Conservation (phyloP, 2,329 filamentous ascomycete genomes). For the Mollisia scopiformis region DNA sequence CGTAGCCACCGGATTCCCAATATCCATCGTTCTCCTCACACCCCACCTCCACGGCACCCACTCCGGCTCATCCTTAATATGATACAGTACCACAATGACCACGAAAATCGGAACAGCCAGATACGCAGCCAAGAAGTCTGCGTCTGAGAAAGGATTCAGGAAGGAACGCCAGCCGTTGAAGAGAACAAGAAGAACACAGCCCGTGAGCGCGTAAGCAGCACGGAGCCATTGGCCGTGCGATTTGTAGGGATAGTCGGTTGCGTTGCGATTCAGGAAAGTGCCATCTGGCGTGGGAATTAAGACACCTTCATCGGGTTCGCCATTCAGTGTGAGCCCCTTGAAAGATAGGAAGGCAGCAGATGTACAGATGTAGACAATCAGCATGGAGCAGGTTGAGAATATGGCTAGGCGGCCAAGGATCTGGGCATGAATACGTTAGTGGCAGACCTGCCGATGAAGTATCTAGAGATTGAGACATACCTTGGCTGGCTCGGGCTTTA, state of each 20-base stretch:
- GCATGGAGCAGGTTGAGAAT: conserved; percentile 40
- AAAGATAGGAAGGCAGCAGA: conserved; percentile 36
- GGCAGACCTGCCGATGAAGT: neutral
- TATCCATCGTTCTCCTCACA: conserved; percentile 7
- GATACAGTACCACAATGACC: conserved; percentile 2
- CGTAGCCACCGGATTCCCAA: conserved; percentile 10
- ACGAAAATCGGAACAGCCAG: conserved; percentile 15
- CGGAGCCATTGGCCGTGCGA: conserved; percentile 21
- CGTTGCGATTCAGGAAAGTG: conserved; percentile 10
- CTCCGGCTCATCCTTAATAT: conserved; percentile 12
- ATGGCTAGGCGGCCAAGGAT: conserved; percentile 40
- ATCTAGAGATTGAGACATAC: neutral
- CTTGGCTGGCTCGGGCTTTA: conserved; percentile 26
- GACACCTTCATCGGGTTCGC: conserved; percentile 7
- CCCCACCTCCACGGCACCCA: conserved; percentile 12
- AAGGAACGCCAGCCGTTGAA: conserved; percentile 23
- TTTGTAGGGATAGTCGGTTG: conserved; percentile 20
- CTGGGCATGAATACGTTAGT: conserved; percentile 14
- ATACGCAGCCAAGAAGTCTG: conserved; percentile 20
- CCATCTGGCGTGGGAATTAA: conserved; percentile 1
- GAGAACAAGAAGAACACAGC: conserved; percentile 14
- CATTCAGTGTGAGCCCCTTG: conserved; percentile 7
- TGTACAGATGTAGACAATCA: conserved; percentile 41
- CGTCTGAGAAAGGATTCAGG: conserved; percentile 15
- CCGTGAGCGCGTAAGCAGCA: conserved; percentile 13